A percentile compares a stretch with the other conserved stretches of the same genome.
These are phyloP conservation scores for Fomitopsis schrenkii DNA, from an alignment of 1,284 basidiomycete genomes.

Conservation along the genomic window DNA sequence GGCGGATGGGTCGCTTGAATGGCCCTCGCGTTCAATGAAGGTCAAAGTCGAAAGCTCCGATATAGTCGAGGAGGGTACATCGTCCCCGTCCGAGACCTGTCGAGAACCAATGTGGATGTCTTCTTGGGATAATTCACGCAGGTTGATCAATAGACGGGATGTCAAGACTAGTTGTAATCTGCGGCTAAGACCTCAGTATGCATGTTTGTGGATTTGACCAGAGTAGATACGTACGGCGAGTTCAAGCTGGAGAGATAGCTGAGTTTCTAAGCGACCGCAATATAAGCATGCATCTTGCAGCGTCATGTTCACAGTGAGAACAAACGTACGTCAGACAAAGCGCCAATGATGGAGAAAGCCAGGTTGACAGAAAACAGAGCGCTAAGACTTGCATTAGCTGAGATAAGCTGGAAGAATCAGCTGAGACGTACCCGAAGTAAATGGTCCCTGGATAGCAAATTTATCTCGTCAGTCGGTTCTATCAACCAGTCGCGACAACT, in stretches of 20 bases:
- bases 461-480: background rate
- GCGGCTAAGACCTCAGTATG: background rate
- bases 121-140: background rate
- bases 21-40: too few relatives aligned
- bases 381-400: background rate
- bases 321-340: background rate
- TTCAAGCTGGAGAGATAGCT: background rate
- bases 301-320: too few relatives aligned
- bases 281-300: too few relatives aligned
- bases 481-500: background rate
- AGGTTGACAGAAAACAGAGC: background rate
- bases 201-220: background rate
- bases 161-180: background rate
- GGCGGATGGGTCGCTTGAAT: too few relatives aligned
- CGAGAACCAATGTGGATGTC: background rate
- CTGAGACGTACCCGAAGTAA: background rate
- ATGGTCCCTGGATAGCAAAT: background rate
- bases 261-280: background rate
- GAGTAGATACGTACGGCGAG: background rate
- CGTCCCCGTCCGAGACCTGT: background rate
- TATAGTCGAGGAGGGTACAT: too few relatives aligned
- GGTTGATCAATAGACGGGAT: background rate
- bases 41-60: too few relatives aligned
- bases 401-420: background rate
- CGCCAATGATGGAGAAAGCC: background rate